phyloP scores from a whole-genome alignment of 2,329 filamentous ascomycete genomes.

The Penicillium corylophilum region DNA sequence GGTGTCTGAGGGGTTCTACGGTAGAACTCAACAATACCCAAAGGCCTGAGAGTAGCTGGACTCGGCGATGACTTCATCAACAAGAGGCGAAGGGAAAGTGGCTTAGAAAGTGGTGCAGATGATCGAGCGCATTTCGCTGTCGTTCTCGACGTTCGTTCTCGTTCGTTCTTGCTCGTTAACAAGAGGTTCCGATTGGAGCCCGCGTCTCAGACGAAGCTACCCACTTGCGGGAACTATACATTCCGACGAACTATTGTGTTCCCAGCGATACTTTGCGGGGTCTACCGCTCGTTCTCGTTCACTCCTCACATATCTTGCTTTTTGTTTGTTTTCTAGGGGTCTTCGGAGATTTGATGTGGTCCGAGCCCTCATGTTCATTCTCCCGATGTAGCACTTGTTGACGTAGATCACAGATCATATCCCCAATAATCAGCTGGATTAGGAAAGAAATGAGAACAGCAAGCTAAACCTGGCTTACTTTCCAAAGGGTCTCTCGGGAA shows the following conservation, averaged over 20 bases:
- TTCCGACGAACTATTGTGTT: neutral
- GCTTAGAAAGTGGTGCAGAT: neutral
- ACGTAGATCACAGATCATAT: neutral
- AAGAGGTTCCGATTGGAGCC: neutral
- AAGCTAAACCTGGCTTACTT: neutral
- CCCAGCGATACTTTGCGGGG: neutral
- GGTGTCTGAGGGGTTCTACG: too few relatives aligned
- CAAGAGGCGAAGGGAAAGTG: neutral
- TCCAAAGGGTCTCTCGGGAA: neutral
- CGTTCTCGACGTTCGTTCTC: neutral
- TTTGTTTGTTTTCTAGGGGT: neutral
- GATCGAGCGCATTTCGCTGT: slow-evolving; percentile 27
- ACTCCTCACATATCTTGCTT: neutral
- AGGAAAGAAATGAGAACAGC: neutral
- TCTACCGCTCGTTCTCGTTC: neutral
- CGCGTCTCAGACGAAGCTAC: neutral
- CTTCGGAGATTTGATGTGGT: neutral
- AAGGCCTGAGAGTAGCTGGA: neutral
- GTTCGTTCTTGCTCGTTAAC: neutral
- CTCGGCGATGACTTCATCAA: neutral
- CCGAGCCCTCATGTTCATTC: neutral
- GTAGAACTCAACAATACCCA: neutral
- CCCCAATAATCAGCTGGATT: neutral
- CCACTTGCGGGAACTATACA: neutral
- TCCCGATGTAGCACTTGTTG: neutral